These are phyloP conservation scores for Tuber borchii DNA, from an alignment of 495 filamentous ascomycete species.

Conservation along the genomic window DNA sequence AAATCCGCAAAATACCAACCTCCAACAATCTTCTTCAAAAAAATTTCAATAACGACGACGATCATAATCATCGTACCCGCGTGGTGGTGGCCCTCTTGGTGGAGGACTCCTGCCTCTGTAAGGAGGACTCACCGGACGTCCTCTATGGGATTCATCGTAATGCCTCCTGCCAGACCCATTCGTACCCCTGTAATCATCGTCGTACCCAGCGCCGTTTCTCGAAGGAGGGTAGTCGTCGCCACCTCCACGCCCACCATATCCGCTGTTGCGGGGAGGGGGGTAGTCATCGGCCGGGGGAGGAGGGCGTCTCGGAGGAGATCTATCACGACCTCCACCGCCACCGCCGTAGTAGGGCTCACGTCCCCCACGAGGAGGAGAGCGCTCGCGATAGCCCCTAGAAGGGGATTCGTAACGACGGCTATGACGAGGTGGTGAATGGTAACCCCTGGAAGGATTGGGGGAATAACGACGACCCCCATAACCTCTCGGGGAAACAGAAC, in stretches of 20 bases:
- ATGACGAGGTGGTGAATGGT: conserved; percentile 40
- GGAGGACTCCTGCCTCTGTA: conserved; percentile 41
- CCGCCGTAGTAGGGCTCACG: conserved; percentile 21
- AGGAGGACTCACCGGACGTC: conserved; percentile 40
- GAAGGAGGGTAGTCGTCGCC: conserved; percentile 40
- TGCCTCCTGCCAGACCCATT: conserved; percentile 35
- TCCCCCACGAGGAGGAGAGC: conserved; percentile 35
- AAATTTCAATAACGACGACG: conserved; percentile 37
- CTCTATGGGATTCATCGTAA: conserved; percentile 40
- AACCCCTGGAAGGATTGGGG: conserved; percentile 35
- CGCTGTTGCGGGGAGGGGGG: conserved; percentile 28
- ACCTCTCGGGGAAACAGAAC: conserved; percentile 37
- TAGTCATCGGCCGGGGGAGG: conserved; percentile 36
- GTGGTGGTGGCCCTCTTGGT: conserved; percentile 34
- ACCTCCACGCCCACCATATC: conserved; percentile 31
- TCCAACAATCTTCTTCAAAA: conserved; percentile 10
- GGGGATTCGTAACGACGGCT: conserved; percentile 36
- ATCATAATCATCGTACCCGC: conserved; percentile 40
- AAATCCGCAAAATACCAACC: conserved; percentile 33
- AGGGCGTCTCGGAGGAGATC: conserved; percentile 34
- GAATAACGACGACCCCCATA: conserved; percentile 37
- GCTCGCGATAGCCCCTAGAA: conserved; percentile 39
- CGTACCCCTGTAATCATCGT: conserved; percentile 32
- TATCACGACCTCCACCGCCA: conserved; percentile 35
- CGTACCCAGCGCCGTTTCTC: conserved; percentile 35